A percentile compares a stretch with the other conserved stretches of the same genome.
Conservation (phyloP, 768 basidiomycete genomes). For the Clavulina sp. region DNA sequence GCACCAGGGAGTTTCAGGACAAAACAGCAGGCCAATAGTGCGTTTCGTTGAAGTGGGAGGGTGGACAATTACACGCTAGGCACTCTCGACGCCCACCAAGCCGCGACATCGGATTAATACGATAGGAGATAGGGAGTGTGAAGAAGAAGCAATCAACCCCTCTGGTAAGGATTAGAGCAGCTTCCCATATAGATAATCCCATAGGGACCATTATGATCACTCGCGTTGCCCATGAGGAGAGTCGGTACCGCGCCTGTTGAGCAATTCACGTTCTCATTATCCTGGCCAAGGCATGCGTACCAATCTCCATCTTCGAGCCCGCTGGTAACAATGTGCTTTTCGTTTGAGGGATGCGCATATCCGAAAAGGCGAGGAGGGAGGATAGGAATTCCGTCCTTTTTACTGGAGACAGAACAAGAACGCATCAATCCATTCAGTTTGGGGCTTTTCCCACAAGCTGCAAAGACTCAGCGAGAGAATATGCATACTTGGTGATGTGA, state of each 20-base stretch:
- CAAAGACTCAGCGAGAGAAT: not conserved
- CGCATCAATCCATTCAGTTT: no score
- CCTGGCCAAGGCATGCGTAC: slow-evolving; percentile 13
- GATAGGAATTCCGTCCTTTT: not conserved
- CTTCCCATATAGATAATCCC: slow-evolving; percentile 12
- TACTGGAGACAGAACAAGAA: not conserved
- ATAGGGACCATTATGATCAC: slow-evolving; percentile 17
- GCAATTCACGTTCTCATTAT: slow-evolving; percentile 13
- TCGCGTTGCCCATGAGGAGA: slow-evolving; percentile 11
- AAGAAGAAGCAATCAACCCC: no score
- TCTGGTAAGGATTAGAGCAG: no score
- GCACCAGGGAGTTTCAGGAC: no score
- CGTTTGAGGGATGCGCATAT: not conserved
- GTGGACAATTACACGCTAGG: no score
- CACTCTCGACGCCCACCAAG: no score
- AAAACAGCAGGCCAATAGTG: no score
- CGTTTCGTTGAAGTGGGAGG: no score
- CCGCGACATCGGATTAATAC: no score
- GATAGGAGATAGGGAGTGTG: no score
- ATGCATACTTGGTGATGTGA: slow-evolving; percentile 5
- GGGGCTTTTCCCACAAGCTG: not conserved
- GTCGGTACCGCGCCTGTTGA: slow-evolving; percentile 14
- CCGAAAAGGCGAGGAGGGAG: not conserved
- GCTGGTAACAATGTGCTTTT: not conserved
- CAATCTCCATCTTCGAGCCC: not conserved